These are phyloP conservation scores for Abrus pulchellus DNA, from an alignment of 306 rosid genomes.

Conservation along the genomic window DNA sequence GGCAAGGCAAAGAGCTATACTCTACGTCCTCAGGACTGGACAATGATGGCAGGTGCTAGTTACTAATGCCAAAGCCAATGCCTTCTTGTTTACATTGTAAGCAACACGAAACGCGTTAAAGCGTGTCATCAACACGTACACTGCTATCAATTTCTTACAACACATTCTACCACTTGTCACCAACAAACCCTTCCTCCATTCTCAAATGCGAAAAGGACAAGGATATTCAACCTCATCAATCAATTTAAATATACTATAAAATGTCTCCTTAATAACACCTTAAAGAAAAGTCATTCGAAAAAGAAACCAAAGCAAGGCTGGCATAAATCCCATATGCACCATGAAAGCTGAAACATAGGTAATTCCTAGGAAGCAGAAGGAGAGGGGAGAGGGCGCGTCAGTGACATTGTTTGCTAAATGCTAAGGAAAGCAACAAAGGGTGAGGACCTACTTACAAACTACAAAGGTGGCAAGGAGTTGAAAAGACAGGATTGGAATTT, in stretches of 20 bases:
- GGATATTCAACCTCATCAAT: neutral
- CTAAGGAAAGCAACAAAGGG: neutral
- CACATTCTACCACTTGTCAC: neutral
- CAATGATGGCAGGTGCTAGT: constrained; percentile 15
- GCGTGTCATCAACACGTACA: constrained; percentile 10
- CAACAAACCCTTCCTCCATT: no score
- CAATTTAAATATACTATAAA: no score
- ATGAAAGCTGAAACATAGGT: neutral
- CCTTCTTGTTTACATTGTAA: constrained; percentile 19
- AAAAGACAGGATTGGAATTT: constrained; percentile 69
- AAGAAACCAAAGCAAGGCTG: neutral
- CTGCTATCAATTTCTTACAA: no score
- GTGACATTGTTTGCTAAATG: neutral
- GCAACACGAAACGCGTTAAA: constrained; percentile 40
- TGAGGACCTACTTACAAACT: constrained; percentile 15
- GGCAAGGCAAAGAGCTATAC: constrained; percentile 14
- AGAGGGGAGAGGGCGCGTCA: constrained; percentile 9
- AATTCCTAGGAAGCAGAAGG: no score
- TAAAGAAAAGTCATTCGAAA: no score
- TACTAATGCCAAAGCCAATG: constrained; percentile 1
- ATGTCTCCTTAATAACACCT: no score
- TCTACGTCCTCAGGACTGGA: constrained; percentile 2
- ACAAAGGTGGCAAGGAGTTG: constrained; percentile 40
- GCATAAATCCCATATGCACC: neutral
- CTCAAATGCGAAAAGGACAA: no score